Conservation (phyloP, 495 filamentous ascomycete genomes). For the Daldinia loculata region DNA sequence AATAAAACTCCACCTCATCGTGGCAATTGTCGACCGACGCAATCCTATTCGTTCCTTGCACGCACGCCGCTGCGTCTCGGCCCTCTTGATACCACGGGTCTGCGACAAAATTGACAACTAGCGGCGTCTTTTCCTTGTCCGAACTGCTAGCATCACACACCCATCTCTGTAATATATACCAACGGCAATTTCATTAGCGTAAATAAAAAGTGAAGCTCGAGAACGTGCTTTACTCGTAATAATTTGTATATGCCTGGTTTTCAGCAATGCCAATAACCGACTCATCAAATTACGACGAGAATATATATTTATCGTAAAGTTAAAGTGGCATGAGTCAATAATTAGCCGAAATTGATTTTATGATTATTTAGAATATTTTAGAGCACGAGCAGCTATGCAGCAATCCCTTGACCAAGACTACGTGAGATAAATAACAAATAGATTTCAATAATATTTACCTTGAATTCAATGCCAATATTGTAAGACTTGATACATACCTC, state of each 20-base stretch:
- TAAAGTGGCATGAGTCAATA: neutral
- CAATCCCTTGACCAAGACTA: neutral
- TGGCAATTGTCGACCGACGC: constrained; percentile 27
- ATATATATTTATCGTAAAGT: neutral
- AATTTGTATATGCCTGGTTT: neutral
- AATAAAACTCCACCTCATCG: constrained; percentile 10
- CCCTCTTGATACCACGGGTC: constrained; percentile 30
- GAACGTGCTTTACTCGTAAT: neutral
- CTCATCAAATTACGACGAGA: neutral
- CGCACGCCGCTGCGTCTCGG: constrained; percentile 20
- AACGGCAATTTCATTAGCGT: constrained; percentile 35
- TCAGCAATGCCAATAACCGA: neutral
- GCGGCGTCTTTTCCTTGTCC: constrained; percentile 19
- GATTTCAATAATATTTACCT: neutral
- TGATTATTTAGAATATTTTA: neutral
- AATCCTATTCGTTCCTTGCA: constrained; percentile 23
- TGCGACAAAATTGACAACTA: constrained; percentile 36
- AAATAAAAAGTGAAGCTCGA: neutral
- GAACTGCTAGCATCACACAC: constrained; percentile 27
- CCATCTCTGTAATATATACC: constrained; percentile 23
- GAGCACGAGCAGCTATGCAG: neutral
- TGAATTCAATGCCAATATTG: neutral
- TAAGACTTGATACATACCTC: constrained; percentile 1
- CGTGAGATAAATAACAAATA: neutral
- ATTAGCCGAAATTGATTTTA: neutral